These are phyloP conservation scores for Suzukiozyma palmioleophila DNA, from an alignment of 1,139 yeast species.

Conservation along the genomic window DNA sequence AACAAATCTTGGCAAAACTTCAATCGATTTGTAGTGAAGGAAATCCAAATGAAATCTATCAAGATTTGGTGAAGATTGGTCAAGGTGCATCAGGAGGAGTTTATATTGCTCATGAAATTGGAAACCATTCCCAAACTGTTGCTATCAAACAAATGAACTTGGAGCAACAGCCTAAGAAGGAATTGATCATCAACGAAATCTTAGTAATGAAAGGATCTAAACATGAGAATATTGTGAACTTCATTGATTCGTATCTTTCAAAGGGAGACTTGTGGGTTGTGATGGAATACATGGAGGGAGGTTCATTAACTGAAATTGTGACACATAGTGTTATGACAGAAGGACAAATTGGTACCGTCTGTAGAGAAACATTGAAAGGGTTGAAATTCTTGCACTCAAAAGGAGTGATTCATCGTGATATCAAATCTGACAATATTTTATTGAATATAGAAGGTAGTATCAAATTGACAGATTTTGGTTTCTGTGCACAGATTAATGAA, in stretches of 20 bases:
- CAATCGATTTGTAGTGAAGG: constrained; percentile 78
- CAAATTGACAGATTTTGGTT: constrained; percentile 85
- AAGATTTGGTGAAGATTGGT: constrained; percentile 76
- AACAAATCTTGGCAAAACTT: constrained; percentile 65
- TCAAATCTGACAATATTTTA: constrained; percentile 88
- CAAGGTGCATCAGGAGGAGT: constrained; percentile 99
- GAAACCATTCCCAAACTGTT: constrained; percentile 57
- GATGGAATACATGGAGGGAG: constrained; percentile 99
- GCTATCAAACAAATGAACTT: constrained; percentile 96
- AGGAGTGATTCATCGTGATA: constrained; percentile 95
- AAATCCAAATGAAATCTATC: constrained; percentile 76
- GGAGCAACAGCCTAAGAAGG: constrained; percentile 92
- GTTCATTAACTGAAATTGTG: constrained; percentile 91
- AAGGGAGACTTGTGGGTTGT: constrained; percentile 87
- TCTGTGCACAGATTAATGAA: constrained; percentile 95
- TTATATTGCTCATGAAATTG: constrained; percentile 73
- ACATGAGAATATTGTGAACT: constrained; percentile 90
- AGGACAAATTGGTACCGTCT: constrained; percentile 96
- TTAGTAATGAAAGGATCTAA: constrained; percentile 89
- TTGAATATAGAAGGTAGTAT: constrained; percentile 81
- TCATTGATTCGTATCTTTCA: constrained; percentile 75
- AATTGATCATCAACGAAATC: constrained; percentile 87
- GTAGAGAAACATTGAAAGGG: constrained; percentile 85
- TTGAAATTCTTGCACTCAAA: constrained; percentile 83
- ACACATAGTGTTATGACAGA: constrained; percentile 95